Evolutionary conservation across 768 basidiomycete species (phyloP).

Genomic region (Naganishia onofrii): DNA sequence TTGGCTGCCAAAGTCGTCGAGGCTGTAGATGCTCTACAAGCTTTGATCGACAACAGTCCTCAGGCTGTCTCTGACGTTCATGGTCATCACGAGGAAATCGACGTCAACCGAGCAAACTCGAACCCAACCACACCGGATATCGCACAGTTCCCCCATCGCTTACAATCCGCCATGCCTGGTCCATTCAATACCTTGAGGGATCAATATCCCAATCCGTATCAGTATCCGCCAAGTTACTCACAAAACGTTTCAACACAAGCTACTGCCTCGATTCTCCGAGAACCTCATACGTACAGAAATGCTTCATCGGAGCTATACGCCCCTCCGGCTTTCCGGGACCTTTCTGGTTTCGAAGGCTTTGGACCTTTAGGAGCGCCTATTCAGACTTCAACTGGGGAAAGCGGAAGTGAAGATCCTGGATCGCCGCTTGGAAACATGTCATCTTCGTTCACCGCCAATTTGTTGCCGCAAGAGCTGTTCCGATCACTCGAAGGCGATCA

Average conservation of each 20-base stretch:
- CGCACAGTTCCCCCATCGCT: conserved; percentile 8
- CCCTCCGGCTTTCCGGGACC: conserved; percentile 36
- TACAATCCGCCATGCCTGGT: not conserved
- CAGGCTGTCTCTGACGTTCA: conserved; percentile 49
- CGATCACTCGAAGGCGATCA: conserved; percentile 49
- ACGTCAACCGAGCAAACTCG: conserved; percentile 19
- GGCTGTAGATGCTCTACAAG: conserved; percentile 65
- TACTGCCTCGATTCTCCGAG: conserved; percentile 11
- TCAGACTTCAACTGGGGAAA: conserved; percentile 6
- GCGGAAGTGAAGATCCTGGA: conserved; percentile 41
- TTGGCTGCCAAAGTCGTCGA: conserved; percentile 67
- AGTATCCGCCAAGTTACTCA: conserved; percentile 10
- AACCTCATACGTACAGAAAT: conserved; percentile 19
- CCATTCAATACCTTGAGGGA: conserved; percentile 16
- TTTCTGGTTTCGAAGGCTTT: conserved; percentile 51
- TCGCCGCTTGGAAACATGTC: conserved; percentile 51
- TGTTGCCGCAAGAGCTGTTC: conserved; percentile 52
- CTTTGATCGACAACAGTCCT: conserved; percentile 63
- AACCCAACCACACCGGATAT: conserved; percentile 35
- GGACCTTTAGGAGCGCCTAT: conserved; percentile 40
- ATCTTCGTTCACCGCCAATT: conserved; percentile 50
- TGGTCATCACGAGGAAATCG: conserved; percentile 6
- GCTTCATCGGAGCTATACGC: not conserved
- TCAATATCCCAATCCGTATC: not conserved
- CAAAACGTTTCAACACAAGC: not conserved